Conservation (phyloP, 345 rosid genomes). For the Streptanthus diversifolius region DNA sequence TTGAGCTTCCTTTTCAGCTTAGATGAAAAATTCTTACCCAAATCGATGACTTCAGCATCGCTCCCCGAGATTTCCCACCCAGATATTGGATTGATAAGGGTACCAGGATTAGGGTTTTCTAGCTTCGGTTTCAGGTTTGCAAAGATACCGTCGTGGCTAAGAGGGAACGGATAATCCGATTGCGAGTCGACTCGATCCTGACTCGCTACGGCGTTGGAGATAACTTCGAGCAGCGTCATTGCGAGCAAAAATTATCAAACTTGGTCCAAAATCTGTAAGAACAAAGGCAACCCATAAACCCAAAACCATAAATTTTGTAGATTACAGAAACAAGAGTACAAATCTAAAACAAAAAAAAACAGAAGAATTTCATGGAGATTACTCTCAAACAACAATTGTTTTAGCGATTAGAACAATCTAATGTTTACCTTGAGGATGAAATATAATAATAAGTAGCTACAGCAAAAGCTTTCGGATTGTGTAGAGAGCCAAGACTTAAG, state of each 20-base stretch:
- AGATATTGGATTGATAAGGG: slow-evolving; percentile 50
- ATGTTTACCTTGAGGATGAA: neutral
- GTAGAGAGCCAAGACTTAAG: neutral
- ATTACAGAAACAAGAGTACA: neutral
- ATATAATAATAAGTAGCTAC: neutral
- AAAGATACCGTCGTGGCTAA: slow-evolving; percentile 52
- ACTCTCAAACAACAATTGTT: neutral
- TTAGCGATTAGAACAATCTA: neutral
- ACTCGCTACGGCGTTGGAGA: slow-evolving; percentile 49
- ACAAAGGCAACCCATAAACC: slow-evolving; percentile 13
- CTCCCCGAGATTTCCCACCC: slow-evolving; percentile 57
- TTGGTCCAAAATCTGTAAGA: slow-evolving; percentile 28
- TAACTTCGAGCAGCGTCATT: slow-evolving; percentile 68
- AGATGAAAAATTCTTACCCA: slow-evolving; percentile 44
- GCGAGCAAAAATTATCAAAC: slow-evolving; percentile 7
- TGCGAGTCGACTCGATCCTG: slow-evolving; percentile 29
- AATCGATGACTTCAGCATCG: slow-evolving; percentile 49
- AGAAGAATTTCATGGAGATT: neutral
- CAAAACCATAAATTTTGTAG: neutral
- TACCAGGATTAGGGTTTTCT: slow-evolving; percentile 42
- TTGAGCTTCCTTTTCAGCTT: slow-evolving; percentile 60
- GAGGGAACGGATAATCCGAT: slow-evolving; percentile 52
- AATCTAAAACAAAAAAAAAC: neutral
- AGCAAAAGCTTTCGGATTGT: neutral
- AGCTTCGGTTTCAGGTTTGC: slow-evolving; percentile 55